A percentile compares a stretch with the other conserved stretches of the same genome.
These are phyloP conservation scores for Microdochium trichocladiopsis DNA, from an alignment of 2,329 filamentous ascomycete genomes.

Conservation along the genomic window DNA sequence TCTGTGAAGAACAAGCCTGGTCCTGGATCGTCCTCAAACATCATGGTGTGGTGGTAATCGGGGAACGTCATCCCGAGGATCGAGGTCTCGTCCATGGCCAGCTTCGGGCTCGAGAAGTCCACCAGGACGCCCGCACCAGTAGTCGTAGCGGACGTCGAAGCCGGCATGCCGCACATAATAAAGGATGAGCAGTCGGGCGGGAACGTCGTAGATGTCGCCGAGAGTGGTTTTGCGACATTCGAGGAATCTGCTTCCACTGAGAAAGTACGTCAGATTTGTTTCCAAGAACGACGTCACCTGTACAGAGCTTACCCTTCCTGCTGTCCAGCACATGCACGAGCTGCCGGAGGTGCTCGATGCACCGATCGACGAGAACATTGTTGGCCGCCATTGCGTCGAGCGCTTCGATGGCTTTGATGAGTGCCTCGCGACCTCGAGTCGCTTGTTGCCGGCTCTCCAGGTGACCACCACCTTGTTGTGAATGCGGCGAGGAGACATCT, in stretches of 20 bases:
- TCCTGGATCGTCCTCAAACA: background rate
- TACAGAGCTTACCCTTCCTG: background rate
- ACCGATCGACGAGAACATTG: background rate
- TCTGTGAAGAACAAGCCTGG: background rate
- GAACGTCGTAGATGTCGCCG: too few relatives aligned
- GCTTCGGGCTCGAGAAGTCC: background rate
- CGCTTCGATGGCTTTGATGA: background rate
- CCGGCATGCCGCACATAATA: too few relatives aligned
- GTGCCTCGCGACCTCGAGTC: background rate
- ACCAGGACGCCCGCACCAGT: background rate
- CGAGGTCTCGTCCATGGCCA: background rate
- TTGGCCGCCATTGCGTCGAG: background rate
- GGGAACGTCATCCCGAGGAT: background rate
- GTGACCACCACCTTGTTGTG: background rate
- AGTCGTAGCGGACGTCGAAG: background rate
- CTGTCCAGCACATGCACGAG: background rate
- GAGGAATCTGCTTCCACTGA: too few relatives aligned
- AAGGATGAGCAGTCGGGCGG: too few relatives aligned
- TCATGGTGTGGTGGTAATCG: background rate
- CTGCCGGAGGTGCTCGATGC: background rate
- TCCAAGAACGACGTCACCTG: too few relatives aligned
- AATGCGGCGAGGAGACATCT: too few relatives aligned
- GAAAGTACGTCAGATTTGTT: background rate
- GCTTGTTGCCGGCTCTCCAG: background rate
- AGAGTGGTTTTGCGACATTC: too few relatives aligned